These are phyloP conservation scores for Phylloporus arenicola DNA, from an alignment of 768 basidiomycete genomes.

Conservation along the genomic window DNA sequence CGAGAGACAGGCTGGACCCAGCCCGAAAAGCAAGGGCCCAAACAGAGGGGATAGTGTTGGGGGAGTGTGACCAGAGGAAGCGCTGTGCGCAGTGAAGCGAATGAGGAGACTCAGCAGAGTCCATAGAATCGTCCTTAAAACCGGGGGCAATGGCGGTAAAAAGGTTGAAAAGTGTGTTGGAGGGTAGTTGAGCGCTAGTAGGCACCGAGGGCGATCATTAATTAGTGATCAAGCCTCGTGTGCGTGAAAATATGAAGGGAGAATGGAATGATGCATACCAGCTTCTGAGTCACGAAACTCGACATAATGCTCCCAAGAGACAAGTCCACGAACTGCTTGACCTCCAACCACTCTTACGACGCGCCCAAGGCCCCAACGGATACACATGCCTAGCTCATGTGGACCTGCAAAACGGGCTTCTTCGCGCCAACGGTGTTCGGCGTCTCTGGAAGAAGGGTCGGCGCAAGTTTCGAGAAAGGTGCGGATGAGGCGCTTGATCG, in stretches of 20 bases:
- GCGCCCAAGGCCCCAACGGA: slow-evolving; percentile 88
- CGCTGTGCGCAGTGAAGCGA: slow-evolving; percentile 77
- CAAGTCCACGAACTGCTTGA: slow-evolving; percentile 72
- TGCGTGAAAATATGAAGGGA: slow-evolving; percentile 16
- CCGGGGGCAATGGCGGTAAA: slow-evolving; percentile 46
- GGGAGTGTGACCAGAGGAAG: slow-evolving; percentile 84
- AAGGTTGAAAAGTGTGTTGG: slow-evolving; percentile 69
- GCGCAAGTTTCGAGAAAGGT: slow-evolving; percentile 68
- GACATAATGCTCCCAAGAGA: slow-evolving; percentile 81
- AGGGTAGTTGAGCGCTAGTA: slow-evolving; percentile 56
- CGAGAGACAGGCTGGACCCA: slow-evolving; percentile 47
- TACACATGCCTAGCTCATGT: slow-evolving; percentile 84
- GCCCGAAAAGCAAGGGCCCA: slow-evolving; percentile 84
- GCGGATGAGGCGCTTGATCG: slow-evolving; percentile 72
- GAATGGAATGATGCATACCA: slow-evolving; percentile 45
- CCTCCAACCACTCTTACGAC: slow-evolving; percentile 67
- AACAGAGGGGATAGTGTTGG: slow-evolving; percentile 87
- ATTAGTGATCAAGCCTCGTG: slow-evolving; percentile 21
- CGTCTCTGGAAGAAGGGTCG: slow-evolving; percentile 31
- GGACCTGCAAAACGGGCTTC: slow-evolving; percentile 82
- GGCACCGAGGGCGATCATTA: slow-evolving; percentile 16
- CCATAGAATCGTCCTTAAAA: slow-evolving; percentile 55
- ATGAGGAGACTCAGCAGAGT: slow-evolving; percentile 77
- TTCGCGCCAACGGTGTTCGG: slow-evolving; percentile 61
- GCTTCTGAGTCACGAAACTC: slow-evolving; percentile 80